Evolutionary conservation across 345 rosid genomes (phyloP).

Genomic region (Carallia pectinifolia): DNA sequence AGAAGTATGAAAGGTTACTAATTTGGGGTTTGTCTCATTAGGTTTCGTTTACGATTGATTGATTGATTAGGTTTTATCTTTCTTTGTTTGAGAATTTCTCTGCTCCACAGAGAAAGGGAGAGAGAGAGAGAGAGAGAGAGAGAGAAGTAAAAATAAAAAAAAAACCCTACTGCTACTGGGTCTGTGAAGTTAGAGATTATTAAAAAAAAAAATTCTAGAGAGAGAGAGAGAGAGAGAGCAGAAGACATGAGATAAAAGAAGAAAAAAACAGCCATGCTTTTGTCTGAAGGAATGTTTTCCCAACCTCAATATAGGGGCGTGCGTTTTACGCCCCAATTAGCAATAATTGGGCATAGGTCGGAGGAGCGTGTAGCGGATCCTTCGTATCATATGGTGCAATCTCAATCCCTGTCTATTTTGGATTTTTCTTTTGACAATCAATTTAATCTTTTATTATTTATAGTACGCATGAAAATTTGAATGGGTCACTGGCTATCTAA

Average conservation of each 20-base stretch:
- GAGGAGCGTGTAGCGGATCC: neutral
- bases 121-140: neutral
- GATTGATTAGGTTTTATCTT: slow-evolving; percentile 30
- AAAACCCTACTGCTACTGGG: neutral
- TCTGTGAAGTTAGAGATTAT: no score
- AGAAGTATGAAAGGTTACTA: slow-evolving; percentile 21
- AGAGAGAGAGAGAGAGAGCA: slow-evolving; percentile 7
- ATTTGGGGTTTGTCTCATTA: slow-evolving; percentile 36
- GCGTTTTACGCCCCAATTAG: neutral
- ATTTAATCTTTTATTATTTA: no score
- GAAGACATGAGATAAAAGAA: neutral
- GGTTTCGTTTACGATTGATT: slow-evolving; percentile 25
- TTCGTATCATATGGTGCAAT: neutral
- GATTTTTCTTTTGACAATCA: no score
- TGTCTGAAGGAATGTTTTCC: slow-evolving; percentile 7
- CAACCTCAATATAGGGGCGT: slow-evolving; percentile 18
- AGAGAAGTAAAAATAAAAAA: slow-evolving; percentile 42
- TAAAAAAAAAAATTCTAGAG: slow-evolving; percentile 17
- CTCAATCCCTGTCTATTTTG: no score
- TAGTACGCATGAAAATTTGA: no score
- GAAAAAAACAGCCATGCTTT: slow-evolving; percentile 14
- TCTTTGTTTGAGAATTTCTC: slow-evolving; percentile 45
- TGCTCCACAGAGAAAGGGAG: slow-evolving; percentile 33
- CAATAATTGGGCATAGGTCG: neutral
- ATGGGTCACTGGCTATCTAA: no score